These are phyloP conservation scores for Malus hybrid DNA, from an alignment of 331 rosid species.

Conservation along the genomic window DNA sequence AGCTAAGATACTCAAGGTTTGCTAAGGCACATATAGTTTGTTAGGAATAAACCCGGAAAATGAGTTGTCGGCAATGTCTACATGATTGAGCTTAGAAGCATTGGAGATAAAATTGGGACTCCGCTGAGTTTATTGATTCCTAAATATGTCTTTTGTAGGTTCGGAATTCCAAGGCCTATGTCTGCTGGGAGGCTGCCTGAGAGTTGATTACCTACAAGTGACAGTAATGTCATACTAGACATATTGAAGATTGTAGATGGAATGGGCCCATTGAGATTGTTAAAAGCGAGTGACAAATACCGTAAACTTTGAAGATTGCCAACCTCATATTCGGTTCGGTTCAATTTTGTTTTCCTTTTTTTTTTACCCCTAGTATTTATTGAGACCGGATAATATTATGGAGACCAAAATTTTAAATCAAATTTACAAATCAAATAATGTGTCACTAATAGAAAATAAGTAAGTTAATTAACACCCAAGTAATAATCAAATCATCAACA, in stretches of 20 bases:
- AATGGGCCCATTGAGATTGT: neutral
- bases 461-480: no score
- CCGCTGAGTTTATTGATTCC: constrained; percentile 2
- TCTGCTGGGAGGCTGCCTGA: constrained; percentile 4
- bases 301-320: neutral
- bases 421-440: no score
- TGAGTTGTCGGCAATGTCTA: neutral
- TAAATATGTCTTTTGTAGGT: neutral
- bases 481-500: no score
- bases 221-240: neutral
- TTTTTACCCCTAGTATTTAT: no score
- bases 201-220: neutral
- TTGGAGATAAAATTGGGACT: constrained; percentile 6
- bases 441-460: no score
- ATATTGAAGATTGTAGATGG: neutral
- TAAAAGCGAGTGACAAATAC: neutral
- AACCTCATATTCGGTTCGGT: neutral
- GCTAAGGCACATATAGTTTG: neutral
- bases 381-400: no score
- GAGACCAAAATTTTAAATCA: no score
- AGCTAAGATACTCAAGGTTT: constrained; percentile 1
- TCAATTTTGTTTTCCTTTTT: no score
- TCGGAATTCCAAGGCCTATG: constrained; percentile 8
- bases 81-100: neutral
- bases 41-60: constrained; percentile 8